A percentile compares a stretch with the other conserved stretches of the same genome.
These are phyloP conservation scores for Epicoccum sorghinum DNA, from an alignment of 2,329 filamentous ascomycete genomes.

Conservation along the genomic window DNA sequence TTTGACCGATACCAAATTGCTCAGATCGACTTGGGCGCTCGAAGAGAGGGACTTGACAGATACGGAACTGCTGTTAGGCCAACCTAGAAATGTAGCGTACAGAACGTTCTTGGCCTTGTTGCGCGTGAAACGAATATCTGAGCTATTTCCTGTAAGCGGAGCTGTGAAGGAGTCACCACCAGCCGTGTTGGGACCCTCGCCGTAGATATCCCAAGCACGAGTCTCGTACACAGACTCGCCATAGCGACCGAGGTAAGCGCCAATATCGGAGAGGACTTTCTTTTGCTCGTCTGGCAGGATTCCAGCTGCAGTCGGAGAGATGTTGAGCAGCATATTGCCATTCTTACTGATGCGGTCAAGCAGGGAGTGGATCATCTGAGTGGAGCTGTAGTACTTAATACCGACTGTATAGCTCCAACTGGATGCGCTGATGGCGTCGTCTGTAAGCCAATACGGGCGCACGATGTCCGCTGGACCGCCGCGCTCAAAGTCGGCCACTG, in stretches of 20 bases:
- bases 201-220: background rate
- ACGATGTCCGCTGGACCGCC: background rate
- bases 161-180: background rate
- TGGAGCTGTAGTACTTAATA: background rate
- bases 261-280: background rate
- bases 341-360: slow-evolving; percentile 1
- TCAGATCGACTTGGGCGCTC: background rate
- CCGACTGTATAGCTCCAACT: background rate
- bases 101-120: background rate
- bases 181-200: background rate
- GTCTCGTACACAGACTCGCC: background rate
- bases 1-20: background rate
- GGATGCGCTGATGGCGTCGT: background rate
- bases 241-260: background rate
- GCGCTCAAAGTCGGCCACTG: background rate
- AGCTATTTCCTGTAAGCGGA: background rate
- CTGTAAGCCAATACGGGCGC: background rate
- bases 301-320: background rate
- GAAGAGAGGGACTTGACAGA: background rate
- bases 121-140: background rate
- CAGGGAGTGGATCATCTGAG: slow-evolving; percentile 2
- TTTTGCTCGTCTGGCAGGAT: background rate
- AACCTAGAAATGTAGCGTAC: background rate
- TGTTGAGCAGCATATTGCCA: slow-evolving; percentile 2
- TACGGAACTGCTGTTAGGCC: background rate